A percentile compares a stretch with the other conserved stretches of the same genome.
These are phyloP conservation scores for Zymoseptoria passerinii DNA, from an alignment of 2,329 filamentous ascomycete species.

Conservation along the genomic window DNA sequence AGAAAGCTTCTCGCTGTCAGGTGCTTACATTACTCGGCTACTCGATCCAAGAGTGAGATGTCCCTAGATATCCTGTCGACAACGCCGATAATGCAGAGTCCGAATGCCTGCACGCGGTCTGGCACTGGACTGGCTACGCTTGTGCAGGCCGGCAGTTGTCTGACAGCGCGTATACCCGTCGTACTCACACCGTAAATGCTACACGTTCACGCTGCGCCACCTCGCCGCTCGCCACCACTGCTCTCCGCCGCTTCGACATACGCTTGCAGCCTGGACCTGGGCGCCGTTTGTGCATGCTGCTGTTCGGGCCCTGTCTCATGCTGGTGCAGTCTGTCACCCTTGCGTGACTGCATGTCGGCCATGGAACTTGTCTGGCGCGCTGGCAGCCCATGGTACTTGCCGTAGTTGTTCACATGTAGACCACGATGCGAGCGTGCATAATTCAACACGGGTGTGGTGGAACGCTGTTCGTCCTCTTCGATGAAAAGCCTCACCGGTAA, in stretches of 20 bases:
- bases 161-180: background rate
- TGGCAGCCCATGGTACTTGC: background rate
- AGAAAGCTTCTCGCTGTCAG: too few species aligned
- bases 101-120: background rate
- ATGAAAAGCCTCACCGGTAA: background rate
- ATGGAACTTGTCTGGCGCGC: background rate
- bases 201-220: slow-evolving; percentile 5
- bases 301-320: background rate
- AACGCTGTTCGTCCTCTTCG: background rate
- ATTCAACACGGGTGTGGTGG: background rate
- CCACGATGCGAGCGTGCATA: background rate
- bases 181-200: background rate
- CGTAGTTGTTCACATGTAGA: background rate
- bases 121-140: background rate
- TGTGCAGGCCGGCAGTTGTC: background rate
- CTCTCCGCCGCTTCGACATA: slow-evolving; percentile 20
- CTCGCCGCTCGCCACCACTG: slow-evolving; percentile 4
- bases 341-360: background rate
- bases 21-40: background rate
- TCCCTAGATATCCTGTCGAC: background rate
- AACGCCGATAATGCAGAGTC: background rate
- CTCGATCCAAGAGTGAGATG: background rate
- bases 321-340: background rate
- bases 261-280: slow-evolving; percentile 14
- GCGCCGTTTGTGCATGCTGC: slow-evolving; percentile 3